Base-by-base conservation (phyloP, 179 eudicot genomes). In the Beta macrorhiza region DNA sequence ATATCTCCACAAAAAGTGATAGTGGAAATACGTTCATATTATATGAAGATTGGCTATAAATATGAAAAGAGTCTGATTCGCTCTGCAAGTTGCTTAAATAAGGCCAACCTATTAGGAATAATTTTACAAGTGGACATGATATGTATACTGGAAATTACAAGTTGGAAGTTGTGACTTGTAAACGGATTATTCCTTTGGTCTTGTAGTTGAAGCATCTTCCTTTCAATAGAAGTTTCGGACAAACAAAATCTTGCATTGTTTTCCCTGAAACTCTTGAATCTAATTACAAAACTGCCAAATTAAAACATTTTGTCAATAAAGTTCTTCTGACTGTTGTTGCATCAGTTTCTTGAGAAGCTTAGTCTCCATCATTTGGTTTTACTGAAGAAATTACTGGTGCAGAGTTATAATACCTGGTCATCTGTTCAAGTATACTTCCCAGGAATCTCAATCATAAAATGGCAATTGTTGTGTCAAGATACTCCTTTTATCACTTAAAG, bases 1-100 rank as follows among this genome's bases (percentile, higher is more conserved):
- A 73, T 51, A 74, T 80, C 65, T 63, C 75, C 49, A 67, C 53
- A 53, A 55, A 14, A 55, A 63, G 62, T 58, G 71, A 47, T 71
- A 53, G 57, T 79, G 42, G 57, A 79, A 72, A 67, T 61, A 58
- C 65, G 74, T 64, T 74, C 67, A 76, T 29, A 67, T 29, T 6
- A 73, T 53, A 14, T 74, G 64, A 76, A 76, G 73, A 62, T 70
- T 61, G 58, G 44, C 57, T 80, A 77, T 53, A 64, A 77, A 76
- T 74, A 29, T 72, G 79, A 77, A 55, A 80, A 76, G 78, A 74
- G 52, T 63, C 32, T 44, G 78, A 77, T 81, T 80, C 75, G 61
- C 72, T 44, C 49, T 63, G 73, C 81, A 84, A 84, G 83, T 84
- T 76, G 86, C 77, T 76, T 72, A 72, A 64, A 76, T 72, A 77